Evolutionary conservation across 495 filamentous ascomycete species (phyloP), one percentile per base, ranked within the genome.

Genomic region (Annulohypoxylon bovei): DNA sequence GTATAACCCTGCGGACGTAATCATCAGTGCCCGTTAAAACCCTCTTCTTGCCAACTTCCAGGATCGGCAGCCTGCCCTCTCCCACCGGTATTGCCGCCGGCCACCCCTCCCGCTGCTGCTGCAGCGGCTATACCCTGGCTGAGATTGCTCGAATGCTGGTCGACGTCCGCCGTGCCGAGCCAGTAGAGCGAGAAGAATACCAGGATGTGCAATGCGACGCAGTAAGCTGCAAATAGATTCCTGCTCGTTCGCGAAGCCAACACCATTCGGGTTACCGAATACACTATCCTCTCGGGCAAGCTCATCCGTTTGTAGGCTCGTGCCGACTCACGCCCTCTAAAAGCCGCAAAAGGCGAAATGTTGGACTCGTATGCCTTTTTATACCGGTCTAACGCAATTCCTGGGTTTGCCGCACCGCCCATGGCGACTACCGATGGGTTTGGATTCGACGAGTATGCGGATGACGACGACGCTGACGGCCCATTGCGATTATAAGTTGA

Each of bases 221-320:
- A 97, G 77, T 99, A 99, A 12, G 85, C 88, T n/a, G 94, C 96
- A 78, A 99, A 99, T 44, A 99, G 77, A 78, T 98, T 98, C 59
- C 95, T 84, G 78, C 94, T 97, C 9, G 91, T 93, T 58, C 95
- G 84, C 39, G 92, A 97, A 33, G 95, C 94, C 60, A 99, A 82
- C 54, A 98, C 92, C 77, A 97, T 91, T 54, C 93, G 86, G 20
- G 95, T 97, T 62, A 98, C 86, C 11, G 93, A 94, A 79, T 95
- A 97, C 16, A 99, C 91, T 12, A 93, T 83, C 25, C 96, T 84
- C 81, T 99, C 95, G 0, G 93, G 93, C 4, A 98, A 79, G 65
- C 88, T 93, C 95, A 99, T 97, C 30, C 95, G 89, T 74, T 95
- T 94, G 78, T 97, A 93, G n/a, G 95, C 96, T 30, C 95, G 85